phyloP scores from a whole-genome alignment of 2,329 filamentous ascomycete species.

The Cladosporium sp. region DNA sequence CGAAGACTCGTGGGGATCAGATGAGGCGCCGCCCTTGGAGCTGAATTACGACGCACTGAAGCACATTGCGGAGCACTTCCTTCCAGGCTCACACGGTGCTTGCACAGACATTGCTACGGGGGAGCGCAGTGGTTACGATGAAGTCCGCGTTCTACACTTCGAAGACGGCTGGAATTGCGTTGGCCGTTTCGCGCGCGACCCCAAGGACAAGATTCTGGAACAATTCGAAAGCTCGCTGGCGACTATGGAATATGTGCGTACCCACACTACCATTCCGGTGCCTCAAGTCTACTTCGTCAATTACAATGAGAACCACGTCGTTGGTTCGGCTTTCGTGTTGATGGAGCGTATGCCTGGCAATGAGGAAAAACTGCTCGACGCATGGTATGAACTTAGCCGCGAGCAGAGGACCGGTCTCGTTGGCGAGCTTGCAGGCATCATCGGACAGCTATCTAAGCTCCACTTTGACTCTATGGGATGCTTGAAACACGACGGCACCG shows the following conservation, averaged over 20 bases:
- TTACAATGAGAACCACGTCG: constrained; percentile 22
- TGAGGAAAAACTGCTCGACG: background rate
- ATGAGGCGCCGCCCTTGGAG: background rate
- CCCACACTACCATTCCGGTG: constrained; percentile 24
- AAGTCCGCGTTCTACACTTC: constrained; percentile 21
- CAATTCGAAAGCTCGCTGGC: constrained; percentile 24
- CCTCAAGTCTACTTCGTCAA: constrained; percentile 24
- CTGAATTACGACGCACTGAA: constrained; percentile 27
- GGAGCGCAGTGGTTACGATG: constrained; percentile 15
- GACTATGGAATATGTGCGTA: constrained; percentile 22
- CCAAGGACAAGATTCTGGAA: constrained; percentile 4
- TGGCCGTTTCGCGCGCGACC: constrained; percentile 22
- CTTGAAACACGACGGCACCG: constrained; percentile 15
- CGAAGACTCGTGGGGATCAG: background rate
- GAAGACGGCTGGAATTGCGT: constrained; percentile 26
- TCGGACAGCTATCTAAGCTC: constrained; percentile 4
- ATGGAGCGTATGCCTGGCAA: constrained; percentile 23
- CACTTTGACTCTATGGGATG: constrained; percentile 24
- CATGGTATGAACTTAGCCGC: constrained; percentile 22
- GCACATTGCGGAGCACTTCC: constrained; percentile 22
- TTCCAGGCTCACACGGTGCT: constrained; percentile 19
- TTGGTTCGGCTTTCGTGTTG: constrained; percentile 24
- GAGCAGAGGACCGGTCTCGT: constrained; percentile 21
- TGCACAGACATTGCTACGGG: constrained; percentile 12
- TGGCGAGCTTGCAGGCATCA: background rate